A percentile compares a stretch with the other conserved stretches of the same genome.
Conservation (phyloP, 2,329 filamentous ascomycete species). For the Boeremia exigua region DNA sequence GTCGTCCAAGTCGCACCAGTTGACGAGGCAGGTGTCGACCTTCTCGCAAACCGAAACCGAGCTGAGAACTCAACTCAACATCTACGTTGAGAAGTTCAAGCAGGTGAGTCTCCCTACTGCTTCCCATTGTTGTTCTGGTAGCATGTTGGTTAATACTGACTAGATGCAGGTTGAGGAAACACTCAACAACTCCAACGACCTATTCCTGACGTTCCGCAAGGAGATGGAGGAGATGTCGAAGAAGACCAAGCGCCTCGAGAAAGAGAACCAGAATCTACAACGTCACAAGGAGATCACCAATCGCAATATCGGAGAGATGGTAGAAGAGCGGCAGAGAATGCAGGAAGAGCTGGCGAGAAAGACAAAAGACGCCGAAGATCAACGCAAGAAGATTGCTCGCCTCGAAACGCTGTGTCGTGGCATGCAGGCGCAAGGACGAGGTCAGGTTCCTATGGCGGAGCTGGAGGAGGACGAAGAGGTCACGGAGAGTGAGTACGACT, state of each 20-base stretch:
- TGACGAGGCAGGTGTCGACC: conserved; percentile 90
- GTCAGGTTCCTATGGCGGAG: conserved; percentile 62
- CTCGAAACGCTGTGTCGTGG: conserved; percentile 93
- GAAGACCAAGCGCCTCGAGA: conserved; percentile 95
- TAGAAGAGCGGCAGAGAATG: conserved; percentile 82
- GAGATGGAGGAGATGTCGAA: conserved; percentile 99
- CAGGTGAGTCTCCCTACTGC: conserved; percentile 69
- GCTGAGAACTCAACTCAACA: conserved; percentile 91
- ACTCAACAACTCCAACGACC: conserved; percentile 95
- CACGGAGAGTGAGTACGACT: conserved; percentile 51
- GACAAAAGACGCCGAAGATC: conserved; percentile 76
- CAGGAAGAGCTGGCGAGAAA: conserved; percentile 75
- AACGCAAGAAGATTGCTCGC: conserved; percentile 85
- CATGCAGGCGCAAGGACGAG: conserved; percentile 93
- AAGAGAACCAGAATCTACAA: conserved; percentile 90
- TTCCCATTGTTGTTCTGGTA: conserved; percentile 31
- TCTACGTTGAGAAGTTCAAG: conserved; percentile 99
- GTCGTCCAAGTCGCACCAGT: conserved; percentile 76
- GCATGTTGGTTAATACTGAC: conserved; percentile 55
- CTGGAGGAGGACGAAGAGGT: conserved; percentile 65
- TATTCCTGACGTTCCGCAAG: conserved; percentile 95
- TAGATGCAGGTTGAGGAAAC: conserved; percentile 91
- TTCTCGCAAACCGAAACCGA: conserved; percentile 97
- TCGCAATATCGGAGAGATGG: conserved; percentile 96
- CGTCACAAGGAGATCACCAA: conserved; percentile 93